phyloP scores from a whole-genome alignment of 805 yeast genomes.

The Kodamaea hsintzibuensis region DNA sequence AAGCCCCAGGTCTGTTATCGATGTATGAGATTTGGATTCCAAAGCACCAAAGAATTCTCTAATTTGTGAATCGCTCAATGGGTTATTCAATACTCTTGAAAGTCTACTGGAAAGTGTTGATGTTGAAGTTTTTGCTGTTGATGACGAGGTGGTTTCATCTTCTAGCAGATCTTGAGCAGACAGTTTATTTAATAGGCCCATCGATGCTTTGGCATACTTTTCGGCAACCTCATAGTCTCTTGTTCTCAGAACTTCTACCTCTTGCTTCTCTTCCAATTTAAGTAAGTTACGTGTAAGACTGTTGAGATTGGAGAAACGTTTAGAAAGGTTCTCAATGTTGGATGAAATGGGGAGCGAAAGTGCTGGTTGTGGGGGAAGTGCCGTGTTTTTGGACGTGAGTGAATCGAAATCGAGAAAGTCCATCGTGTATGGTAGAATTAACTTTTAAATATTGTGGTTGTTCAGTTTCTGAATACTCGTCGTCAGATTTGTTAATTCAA shows the following conservation, averaged over 20 bases:
- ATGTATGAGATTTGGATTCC: constrained; percentile 25
- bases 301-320: constrained; percentile 34
- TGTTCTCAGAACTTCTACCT: constrained; percentile 6
- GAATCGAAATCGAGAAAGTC: constrained; percentile 44
- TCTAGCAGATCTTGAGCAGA: background rate
- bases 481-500: too few species aligned
- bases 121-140: background rate
- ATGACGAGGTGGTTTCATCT: background rate
- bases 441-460: background rate
- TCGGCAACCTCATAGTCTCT: constrained; percentile 33
- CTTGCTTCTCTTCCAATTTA: constrained; percentile 20
- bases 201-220: constrained; percentile 50
- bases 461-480: too few species aligned
- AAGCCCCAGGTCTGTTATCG: constrained; percentile 27
- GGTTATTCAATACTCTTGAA: constrained; percentile 49
- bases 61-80: constrained; percentile 35
- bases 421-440: constrained; percentile 24
- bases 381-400: constrained; percentile 4
- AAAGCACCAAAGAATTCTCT: constrained; percentile 34
- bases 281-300: constrained; percentile 32
- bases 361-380: constrained; percentile 47
- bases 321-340: constrained; percentile 38
- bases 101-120: constrained; percentile 42
- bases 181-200: constrained; percentile 34
- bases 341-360: constrained; percentile 39